Evolutionary conservation across 1,284 basidiomycete genomes (phyloP).

Genomic region (Tilletia walkeri): DNA sequence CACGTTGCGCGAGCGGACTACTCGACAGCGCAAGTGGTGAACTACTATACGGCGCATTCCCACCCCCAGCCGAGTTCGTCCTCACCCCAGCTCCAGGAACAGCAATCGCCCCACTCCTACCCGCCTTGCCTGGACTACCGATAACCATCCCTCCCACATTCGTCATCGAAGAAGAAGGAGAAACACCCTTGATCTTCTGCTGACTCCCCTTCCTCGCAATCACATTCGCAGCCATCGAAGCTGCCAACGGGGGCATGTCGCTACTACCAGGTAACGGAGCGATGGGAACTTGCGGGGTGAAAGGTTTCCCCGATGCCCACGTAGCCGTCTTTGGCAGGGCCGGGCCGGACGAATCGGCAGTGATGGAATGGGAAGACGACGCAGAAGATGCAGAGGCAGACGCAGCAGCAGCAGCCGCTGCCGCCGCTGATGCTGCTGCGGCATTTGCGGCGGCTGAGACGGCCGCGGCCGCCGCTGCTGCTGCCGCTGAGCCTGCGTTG

Average conservation of each 20-base stretch:
- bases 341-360: conserved; percentile 33
- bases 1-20: not conserved
- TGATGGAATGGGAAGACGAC: not conserved
- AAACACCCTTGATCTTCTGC: conserved; percentile 25
- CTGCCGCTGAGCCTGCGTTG: conserved; percentile 12
- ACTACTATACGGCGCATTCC: conserved; percentile 8
- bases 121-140: not conserved
- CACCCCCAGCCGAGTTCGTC: too few relatives aligned
- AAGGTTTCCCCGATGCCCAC: conserved; percentile 49
- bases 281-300: conserved; percentile 22
- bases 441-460: conserved; percentile 32
- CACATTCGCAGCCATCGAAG: conserved; percentile 28
- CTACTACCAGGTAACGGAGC: conserved; percentile 31
- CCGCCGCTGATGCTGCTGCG: conserved; percentile 26
- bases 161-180: too few relatives aligned
- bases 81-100: not conserved
- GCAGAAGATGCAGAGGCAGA: not conserved
- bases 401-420: conserved; percentile 28
- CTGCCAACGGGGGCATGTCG: conserved; percentile 43
- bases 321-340: conserved; percentile 53
- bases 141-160: not conserved
- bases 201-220: conserved; percentile 32
- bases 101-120: not conserved
- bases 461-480: conserved; percentile 17
- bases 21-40: not conserved